A percentile compares a stretch with the other conserved stretches of the same genome.
Evolutionary conservation across 2,329 filamentous ascomycete species (phyloP).

Genomic region (Botrytis paeoniae): DNA sequence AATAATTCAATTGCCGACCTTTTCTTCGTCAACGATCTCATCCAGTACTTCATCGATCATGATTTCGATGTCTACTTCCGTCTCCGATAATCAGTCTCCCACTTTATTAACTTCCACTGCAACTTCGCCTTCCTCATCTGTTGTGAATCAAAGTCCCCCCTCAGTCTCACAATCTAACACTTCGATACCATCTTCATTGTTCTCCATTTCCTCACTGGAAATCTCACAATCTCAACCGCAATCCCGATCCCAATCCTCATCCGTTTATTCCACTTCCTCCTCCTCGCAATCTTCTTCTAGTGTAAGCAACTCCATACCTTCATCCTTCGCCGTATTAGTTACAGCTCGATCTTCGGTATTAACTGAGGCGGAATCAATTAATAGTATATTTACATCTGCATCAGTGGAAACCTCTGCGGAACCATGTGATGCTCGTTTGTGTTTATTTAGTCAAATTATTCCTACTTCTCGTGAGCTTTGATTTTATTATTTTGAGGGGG

Average conservation of each 20-base stretch:
- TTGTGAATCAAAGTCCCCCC: neutral
- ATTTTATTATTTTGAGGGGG: neutral
- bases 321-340: neutral
- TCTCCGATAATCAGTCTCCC: fast-evolving
- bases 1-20: neutral
- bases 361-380: neutral
- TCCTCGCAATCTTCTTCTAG: neutral
- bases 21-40: neutral
- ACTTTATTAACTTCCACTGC: neutral
- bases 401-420: neutral
- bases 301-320: neutral
- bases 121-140: too few species aligned
- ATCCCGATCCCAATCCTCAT: neutral
- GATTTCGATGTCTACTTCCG: neutral
- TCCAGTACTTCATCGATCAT: neutral
- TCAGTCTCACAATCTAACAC: neutral
- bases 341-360: too few species aligned
- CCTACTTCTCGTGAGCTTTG: conserved; percentile 17
- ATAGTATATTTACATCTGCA: neutral
- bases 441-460: conserved; percentile 2
- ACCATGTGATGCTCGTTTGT: conserved; percentile 1
- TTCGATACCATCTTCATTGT: neutral
- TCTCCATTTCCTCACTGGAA: fast-evolving
- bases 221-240: neutral
- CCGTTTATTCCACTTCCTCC: too few species aligned